Percentiles rank a stretch among this genome's conserved stretches.
These are phyloP conservation scores for Pichia gijzeniarum DNA, from an alignment of 805 yeast species.

Conservation along the genomic window DNA sequence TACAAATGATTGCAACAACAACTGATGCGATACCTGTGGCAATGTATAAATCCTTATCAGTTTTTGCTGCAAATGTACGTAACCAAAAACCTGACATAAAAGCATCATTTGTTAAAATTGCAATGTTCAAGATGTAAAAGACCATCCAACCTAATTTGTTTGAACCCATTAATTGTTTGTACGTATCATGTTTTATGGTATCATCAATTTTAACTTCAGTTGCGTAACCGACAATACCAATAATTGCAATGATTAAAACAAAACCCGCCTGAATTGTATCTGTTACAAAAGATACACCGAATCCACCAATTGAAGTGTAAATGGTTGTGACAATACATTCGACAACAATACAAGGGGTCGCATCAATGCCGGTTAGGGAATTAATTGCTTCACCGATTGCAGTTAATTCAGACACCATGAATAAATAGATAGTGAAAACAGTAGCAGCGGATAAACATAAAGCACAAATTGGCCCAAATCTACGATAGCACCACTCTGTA, in stretches of 20 bases:
- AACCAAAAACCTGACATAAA: slow-evolving; percentile 93
- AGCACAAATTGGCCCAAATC: slow-evolving; percentile 70
- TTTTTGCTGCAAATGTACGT: slow-evolving; percentile 82
- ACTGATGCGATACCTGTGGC: slow-evolving; percentile 74
- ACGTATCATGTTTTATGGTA: slow-evolving; percentile 55
- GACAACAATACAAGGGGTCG: slow-evolving; percentile 74
- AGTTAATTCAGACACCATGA: slow-evolving; percentile 81
- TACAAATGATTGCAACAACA: slow-evolving; percentile 54
- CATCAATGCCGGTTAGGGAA: slow-evolving; percentile 70
- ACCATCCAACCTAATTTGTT: slow-evolving; percentile 85
- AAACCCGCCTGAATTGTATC: slow-evolving; percentile 79
- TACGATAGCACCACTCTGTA: slow-evolving; percentile 88
- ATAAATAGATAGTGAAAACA: slow-evolving; percentile 74
- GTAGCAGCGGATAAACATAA: slow-evolving; percentile 76
- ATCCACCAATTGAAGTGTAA: slow-evolving; percentile 86
- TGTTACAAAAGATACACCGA: slow-evolving; percentile 79
- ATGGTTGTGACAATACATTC: slow-evolving; percentile 84
- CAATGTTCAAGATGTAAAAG: slow-evolving; percentile 74
- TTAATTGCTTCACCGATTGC: slow-evolving; percentile 73
- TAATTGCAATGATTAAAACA: slow-evolving; percentile 58
- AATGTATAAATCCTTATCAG: slow-evolving; percentile 66
- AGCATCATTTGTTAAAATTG: slow-evolving; percentile 84
- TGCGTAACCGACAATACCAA: slow-evolving; percentile 77
- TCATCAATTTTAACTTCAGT: slow-evolving; percentile 54
- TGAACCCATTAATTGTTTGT: slow-evolving; percentile 56